Percentiles rank a stretch among this genome's conserved stretches.
These are phyloP conservation scores for Thymus mandschuricus DNA, from an alignment of 257 asterid genomes.

Conservation along the genomic window DNA sequence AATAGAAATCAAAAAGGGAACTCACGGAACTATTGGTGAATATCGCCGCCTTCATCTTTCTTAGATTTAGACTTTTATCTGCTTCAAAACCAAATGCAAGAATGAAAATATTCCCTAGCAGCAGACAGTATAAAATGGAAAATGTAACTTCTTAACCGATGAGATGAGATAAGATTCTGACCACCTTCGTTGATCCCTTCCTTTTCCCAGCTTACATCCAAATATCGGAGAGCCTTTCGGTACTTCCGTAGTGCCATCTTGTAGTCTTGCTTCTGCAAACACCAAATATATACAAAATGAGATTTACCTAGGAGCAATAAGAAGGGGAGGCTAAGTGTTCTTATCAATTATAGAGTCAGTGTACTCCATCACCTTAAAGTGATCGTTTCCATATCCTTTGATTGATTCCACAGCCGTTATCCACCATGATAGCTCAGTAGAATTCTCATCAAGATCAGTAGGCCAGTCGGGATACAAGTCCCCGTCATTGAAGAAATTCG, in stretches of 20 bases:
- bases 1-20: constrained; percentile 30
- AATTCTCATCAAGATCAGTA: constrained; percentile 66
- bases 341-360: background rate
- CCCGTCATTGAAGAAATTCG: constrained; percentile 83
- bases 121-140: background rate
- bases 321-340: background rate
- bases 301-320: background rate
- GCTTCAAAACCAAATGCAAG: constrained; percentile 31
- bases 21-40: constrained; percentile 96
- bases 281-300: constrained; percentile 11
- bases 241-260: constrained; percentile 96
- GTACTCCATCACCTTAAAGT: constrained; percentile 66
- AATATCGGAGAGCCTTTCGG: constrained; percentile 90
- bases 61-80: constrained; percentile 65
- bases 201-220: constrained; percentile 97
- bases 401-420: constrained; percentile 65
- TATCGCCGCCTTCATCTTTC: constrained; percentile 87
- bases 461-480: constrained; percentile 96
- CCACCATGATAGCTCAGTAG: constrained; percentile 92
- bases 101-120: constrained; percentile 16
- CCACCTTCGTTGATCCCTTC: constrained; percentile 94
- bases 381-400: constrained; percentile 85
- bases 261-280: constrained; percentile 89
- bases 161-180: constrained; percentile 8
- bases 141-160: background rate